Evolutionary conservation across 2,329 filamentous ascomycete genomes (phyloP), one percentile per base, ranked within the genome.

Genomic region (Pseudopithomyces maydicus): DNA sequence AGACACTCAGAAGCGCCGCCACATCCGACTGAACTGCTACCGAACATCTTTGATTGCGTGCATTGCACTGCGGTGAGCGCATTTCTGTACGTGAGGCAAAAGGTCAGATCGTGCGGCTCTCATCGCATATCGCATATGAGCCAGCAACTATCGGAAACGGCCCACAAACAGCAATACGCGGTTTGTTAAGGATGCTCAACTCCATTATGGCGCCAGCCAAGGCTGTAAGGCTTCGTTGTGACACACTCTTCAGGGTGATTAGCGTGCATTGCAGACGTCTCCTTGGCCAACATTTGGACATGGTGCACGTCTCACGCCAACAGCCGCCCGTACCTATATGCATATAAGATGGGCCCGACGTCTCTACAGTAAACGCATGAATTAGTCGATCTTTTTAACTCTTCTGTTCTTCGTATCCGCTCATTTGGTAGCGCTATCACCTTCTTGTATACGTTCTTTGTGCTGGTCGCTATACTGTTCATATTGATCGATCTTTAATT

Each of bases 211-310:
- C 22, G 26, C 17, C 23, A 22, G 36, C 48, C 48, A 43, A 51
- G 48, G 48, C 22, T 33, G n/a, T 36, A 51, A 42, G 48, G 38
- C 26, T 41, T 41, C 23, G 23, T n/a, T 35, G 36, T 33, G 48
- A 51, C 38, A 51, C 38, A 51, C 48, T 29, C 48, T 17, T 42
- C 23, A 42, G 48, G 44, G 15, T 38, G 10, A 42, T 51, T 51
- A 51, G 48, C 48, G 48, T 29, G 48, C 38, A 42, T 51, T 51
- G 38, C 36, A 51, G 42, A 51, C 48, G 23, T 22, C 42, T 38
- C 48, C 48, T 42, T 51, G 36, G 48, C 26, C 35, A 32, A n/a
- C 36, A 51, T 42, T 38, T 32, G 2, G 38, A 51, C 42, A 51
- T 51, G 23, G 33, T 43, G 32, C 48, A 29, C 36, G 33, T 19